Percentiles rank a stretch among this genome's conserved stretches.
Evolutionary conservation across 2,329 filamentous ascomycete genomes (phyloP).

Genomic region (Fusarium sp.): DNA sequence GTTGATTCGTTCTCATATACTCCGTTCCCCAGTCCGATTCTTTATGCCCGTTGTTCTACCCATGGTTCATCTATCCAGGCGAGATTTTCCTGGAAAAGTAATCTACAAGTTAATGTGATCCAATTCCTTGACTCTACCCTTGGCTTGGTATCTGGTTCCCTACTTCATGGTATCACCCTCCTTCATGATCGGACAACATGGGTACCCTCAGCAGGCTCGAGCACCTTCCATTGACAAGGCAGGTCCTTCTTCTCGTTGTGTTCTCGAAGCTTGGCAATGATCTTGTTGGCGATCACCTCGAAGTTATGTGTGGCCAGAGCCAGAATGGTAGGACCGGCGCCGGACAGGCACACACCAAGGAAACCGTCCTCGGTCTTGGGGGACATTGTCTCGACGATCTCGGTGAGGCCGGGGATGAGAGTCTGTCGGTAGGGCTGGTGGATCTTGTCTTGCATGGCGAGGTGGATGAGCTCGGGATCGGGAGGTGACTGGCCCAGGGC

Average conservation of each 20-base stretch:
- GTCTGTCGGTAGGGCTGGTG: constrained; percentile 96
- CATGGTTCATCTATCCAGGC: constrained; percentile 2
- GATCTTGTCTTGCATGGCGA: constrained; percentile 98
- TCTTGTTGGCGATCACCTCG: constrained; percentile 84
- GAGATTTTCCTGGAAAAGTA: background rate
- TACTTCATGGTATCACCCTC: background rate
- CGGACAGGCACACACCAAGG: constrained; percentile 93
- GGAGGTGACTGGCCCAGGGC: constrained; percentile 92
- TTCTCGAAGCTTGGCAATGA: constrained; percentile 80
- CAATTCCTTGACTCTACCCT: constrained; percentile 6
- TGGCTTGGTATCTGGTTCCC: background rate
- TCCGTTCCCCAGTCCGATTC: background rate
- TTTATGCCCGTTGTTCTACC: constrained; percentile 6
- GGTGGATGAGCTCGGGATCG: constrained; percentile 93
- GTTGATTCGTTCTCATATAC: constrained; percentile 14
- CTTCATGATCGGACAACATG: constrained; percentile 58
- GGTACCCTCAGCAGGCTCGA: constrained; percentile 87
- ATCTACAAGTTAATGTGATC: constrained; percentile 20
- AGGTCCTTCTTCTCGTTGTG: constrained; percentile 73
- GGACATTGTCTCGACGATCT: constrained; percentile 92
- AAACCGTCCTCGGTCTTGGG: constrained; percentile 89
- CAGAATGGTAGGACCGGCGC: constrained; percentile 94
- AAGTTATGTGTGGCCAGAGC: constrained; percentile 94
- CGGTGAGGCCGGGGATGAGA: constrained; percentile 90
- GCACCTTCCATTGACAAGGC: constrained; percentile 85